phyloP scores from a whole-genome alignment of 768 basidiomycete species.

The Naganishia kalamii region DNA sequence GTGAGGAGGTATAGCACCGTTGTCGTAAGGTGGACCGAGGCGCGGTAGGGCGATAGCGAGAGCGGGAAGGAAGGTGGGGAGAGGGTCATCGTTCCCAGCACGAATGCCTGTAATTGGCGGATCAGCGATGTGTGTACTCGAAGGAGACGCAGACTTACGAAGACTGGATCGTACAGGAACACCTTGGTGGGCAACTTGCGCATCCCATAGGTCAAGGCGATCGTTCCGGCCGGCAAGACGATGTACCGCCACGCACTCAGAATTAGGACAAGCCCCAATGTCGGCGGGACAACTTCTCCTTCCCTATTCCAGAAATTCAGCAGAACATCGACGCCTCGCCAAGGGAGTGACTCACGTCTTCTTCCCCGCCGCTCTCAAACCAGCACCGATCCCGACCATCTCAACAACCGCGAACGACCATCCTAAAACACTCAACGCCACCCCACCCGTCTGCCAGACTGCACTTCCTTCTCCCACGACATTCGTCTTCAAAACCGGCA shows the following conservation, averaged over 20 bases:
- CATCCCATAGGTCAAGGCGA: slow-evolving; percentile 37
- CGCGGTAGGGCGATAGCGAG: slow-evolving; percentile 31
- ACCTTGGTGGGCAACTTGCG: slow-evolving; percentile 34
- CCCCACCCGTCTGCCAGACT: slow-evolving; percentile 37
- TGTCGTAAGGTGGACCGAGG: slow-evolving; percentile 32
- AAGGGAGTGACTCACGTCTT: slow-evolving; percentile 26
- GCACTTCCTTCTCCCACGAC: slow-evolving; percentile 24
- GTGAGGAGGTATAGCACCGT: slow-evolving; percentile 34
- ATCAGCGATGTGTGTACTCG: neutral
- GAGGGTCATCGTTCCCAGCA: slow-evolving; percentile 32
- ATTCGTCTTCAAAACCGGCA: slow-evolving; percentile 34
- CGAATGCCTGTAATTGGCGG: slow-evolving; percentile 32
- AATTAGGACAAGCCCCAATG: slow-evolving; percentile 36
- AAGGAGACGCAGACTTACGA: slow-evolving; percentile 30
- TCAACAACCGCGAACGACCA: slow-evolving; percentile 35
- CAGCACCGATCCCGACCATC: slow-evolving; percentile 33
- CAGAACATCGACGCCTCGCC: neutral
- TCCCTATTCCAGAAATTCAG: neutral
- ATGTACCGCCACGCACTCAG: slow-evolving; percentile 37
- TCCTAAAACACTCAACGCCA: slow-evolving; percentile 31
- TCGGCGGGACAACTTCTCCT: slow-evolving; percentile 37
- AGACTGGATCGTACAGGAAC: slow-evolving; percentile 41
- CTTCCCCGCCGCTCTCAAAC: slow-evolving; percentile 30
- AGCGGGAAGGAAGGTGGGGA: slow-evolving; percentile 33
- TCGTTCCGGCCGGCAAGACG: slow-evolving; percentile 31